A percentile compares a stretch with the other conserved stretches of the same genome.
These are phyloP conservation scores for Chiua virens DNA, from an alignment of 768 basidiomycete species.

Conservation along the genomic window DNA sequence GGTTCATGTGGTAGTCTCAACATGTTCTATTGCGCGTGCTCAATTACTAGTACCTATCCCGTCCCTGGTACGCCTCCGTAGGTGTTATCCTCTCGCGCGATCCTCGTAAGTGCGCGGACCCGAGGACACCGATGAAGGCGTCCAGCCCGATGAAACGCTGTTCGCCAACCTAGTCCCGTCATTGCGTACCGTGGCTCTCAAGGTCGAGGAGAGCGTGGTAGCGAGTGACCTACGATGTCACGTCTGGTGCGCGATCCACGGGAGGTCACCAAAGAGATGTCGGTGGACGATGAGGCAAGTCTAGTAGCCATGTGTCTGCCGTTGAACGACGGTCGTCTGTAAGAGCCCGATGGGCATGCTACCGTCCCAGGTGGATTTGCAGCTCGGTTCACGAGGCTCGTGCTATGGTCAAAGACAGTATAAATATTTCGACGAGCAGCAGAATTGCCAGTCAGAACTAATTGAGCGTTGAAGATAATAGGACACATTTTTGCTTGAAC, in stretches of 20 bases:
- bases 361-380: too few relatives aligned
- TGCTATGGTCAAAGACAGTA: too few relatives aligned
- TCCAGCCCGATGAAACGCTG: constrained; percentile 35
- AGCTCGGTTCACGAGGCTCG: too few relatives aligned
- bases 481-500: too few relatives aligned
- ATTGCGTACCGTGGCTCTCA: constrained; percentile 65
- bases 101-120: constrained; percentile 55
- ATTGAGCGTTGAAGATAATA: too few relatives aligned
- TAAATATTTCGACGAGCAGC: too few relatives aligned
- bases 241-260: constrained; percentile 82
- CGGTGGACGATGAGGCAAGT: constrained; percentile 21
- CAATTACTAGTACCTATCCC: constrained; percentile 51
- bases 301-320: constrained; percentile 29
- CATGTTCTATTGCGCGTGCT: too few relatives aligned
- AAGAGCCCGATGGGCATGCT: too few relatives aligned
- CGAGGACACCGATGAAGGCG: constrained; percentile 36
- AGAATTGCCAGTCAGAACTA: too few relatives aligned
- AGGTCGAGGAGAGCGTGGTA: constrained; percentile 69
- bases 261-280: constrained; percentile 55
- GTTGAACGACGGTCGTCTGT: too few relatives aligned
- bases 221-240: constrained; percentile 69
- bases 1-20: constrained; percentile 1
- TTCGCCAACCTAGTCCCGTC: constrained; percentile 69
- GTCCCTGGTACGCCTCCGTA: constrained; percentile 68
- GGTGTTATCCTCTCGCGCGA: constrained; percentile 57